These are phyloP conservation scores for Podospora sp. DNA, from an alignment of 495 filamentous ascomycete species.

Conservation along the genomic window DNA sequence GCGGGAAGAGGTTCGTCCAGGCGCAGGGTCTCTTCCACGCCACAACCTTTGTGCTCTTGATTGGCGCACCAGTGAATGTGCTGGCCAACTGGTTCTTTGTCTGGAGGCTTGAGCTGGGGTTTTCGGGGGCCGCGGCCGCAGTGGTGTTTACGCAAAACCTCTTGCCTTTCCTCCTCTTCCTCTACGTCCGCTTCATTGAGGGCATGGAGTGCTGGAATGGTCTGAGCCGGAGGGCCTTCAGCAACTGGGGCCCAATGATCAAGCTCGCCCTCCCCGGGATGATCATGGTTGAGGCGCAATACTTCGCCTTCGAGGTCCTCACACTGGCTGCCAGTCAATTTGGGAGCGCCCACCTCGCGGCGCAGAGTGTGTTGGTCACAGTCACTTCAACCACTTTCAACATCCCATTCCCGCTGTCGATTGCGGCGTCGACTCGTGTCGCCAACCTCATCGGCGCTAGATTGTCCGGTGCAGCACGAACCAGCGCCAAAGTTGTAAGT, in stretches of 20 bases:
- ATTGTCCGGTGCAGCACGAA: constrained; percentile 63
- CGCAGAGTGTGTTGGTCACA: constrained; percentile 54
- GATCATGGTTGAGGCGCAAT: constrained; percentile 84
- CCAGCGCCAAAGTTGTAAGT: constrained; percentile 59
- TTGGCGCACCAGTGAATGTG: constrained; percentile 67
- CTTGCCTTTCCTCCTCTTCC: constrained; percentile 72
- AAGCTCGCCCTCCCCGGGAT: constrained; percentile 77
- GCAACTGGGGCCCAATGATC: constrained; percentile 86
- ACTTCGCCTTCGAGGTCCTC: constrained; percentile 72
- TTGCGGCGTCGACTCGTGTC: constrained; percentile 58
- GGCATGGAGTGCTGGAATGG: constrained; percentile 89
- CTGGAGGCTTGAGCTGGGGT: constrained; percentile 74
- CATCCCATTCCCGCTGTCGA: constrained; percentile 56
- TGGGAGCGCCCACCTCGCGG: constrained; percentile 62
- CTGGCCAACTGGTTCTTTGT: constrained; percentile 71
- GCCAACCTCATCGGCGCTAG: constrained; percentile 63
- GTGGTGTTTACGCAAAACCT: constrained; percentile 80
- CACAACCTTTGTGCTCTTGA: constrained; percentile 65
- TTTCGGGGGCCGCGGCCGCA: constrained; percentile 81
- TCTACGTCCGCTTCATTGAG: constrained; percentile 73
- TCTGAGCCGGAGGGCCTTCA: constrained; percentile 66
- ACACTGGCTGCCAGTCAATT: constrained; percentile 69
- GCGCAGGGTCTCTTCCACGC: constrained; percentile 72
- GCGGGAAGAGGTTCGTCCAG: constrained; percentile 71
- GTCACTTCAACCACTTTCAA: constrained; percentile 55